phyloP scores from a whole-genome alignment of 2,329 filamentous ascomycete species.

The Aspergillus alliaceus region DNA sequence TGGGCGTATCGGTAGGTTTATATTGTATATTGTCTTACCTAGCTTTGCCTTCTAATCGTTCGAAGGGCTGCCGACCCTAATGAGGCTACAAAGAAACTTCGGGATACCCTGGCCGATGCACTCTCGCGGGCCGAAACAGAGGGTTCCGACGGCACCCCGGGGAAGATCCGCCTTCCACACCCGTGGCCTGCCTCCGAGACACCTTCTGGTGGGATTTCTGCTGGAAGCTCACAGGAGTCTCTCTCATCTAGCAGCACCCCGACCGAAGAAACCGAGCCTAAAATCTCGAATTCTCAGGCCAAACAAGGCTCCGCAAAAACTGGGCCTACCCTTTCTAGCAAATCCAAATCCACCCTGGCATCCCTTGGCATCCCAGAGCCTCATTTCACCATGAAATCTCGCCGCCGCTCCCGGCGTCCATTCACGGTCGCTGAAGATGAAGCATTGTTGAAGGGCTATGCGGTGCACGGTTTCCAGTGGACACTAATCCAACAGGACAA shows the following conservation, averaged over 20 bases:
- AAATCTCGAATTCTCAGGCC: constrained; percentile 10
- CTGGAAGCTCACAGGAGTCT: constrained; percentile 14
- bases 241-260: constrained; percentile 21
- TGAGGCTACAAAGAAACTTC: constrained; percentile 37
- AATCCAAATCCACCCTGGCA: constrained; percentile 33
- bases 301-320: constrained; percentile 22
- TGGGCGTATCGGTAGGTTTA: constrained; percentile 42
- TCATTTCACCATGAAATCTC: constrained; percentile 46
- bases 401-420: constrained; percentile 54
- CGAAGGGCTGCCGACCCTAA: constrained; percentile 33
- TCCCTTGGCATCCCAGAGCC: constrained; percentile 52
- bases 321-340: constrained; percentile 30
- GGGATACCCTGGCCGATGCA: constrained; percentile 34
- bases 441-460: constrained; percentile 58
- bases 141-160: constrained; percentile 19
- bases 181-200: constrained; percentile 19
- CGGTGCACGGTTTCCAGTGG: constrained; percentile 61
- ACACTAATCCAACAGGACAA: constrained; percentile 58
- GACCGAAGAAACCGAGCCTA: constrained; percentile 16
- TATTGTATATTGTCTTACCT: not conserved
- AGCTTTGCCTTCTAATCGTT: not conserved
- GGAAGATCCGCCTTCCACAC: constrained; percentile 28
- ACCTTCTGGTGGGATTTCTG: constrained; percentile 12
- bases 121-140: constrained; percentile 32
- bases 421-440: constrained; percentile 61